Evolutionary conservation across 139 green algal species (phyloP).

Genomic region (Picochlorum costavermella): DNA sequence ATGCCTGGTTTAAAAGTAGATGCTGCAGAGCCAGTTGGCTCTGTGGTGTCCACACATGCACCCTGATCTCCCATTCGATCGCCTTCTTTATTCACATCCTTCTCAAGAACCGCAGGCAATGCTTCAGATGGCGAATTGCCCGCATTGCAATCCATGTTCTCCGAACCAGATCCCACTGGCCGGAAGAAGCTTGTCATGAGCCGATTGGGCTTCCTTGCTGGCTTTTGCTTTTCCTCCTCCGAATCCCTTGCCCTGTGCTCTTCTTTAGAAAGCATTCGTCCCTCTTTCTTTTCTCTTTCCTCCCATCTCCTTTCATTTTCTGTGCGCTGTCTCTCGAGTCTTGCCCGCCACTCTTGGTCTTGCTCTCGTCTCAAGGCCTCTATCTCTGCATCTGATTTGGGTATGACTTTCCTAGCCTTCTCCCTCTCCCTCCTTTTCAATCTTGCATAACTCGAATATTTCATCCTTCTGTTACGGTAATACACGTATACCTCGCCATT

Average conservation of each 20-base stretch:
- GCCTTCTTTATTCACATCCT: too few relatives aligned
- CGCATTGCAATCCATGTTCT: neutral
- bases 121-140: neutral
- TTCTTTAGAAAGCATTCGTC: neutral
- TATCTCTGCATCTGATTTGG: neutral
- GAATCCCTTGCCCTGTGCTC: neutral
- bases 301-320: conserved; percentile 4
- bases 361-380: neutral
- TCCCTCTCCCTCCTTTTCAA: neutral
- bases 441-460: neutral
- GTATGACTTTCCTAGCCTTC: neutral
- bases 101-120: too few relatives aligned
- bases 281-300: neutral
- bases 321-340: neutral
- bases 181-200: neutral
- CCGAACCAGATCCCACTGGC: neutral
- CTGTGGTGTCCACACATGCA: neutral
- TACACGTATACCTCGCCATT: neutral
- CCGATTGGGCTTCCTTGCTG: neutral
- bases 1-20: neutral
- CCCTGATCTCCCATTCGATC: neutral
- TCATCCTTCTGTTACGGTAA: neutral
- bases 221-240: neutral
- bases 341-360: neutral
- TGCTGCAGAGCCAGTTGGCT: too few relatives aligned